phyloP scores from a whole-genome alignment of 441 rosid species.

The Manihot esculenta region DNA sequence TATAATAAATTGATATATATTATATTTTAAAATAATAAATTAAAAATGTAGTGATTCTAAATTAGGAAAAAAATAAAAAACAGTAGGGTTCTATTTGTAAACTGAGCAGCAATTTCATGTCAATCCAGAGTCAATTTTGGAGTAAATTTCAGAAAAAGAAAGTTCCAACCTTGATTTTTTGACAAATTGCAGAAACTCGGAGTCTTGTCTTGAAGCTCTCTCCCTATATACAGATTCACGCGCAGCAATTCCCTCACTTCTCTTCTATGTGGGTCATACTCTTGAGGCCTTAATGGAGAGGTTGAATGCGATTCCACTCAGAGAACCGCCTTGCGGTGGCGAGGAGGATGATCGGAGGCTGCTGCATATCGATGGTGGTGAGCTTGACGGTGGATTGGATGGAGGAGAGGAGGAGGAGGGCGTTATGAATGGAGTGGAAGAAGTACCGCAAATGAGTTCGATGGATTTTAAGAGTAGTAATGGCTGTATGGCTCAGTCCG shows the following conservation, averaged over 20 bases:
- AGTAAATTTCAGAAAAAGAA: not conserved
- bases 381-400: slow-evolving; percentile 17
- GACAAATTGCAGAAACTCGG: not conserved
- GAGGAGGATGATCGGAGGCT: slow-evolving; percentile 10
- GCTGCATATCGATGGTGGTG: slow-evolving; percentile 10
- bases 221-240: not conserved
- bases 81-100: slow-evolving; percentile 7
- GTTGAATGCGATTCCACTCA: slow-evolving; percentile 21
- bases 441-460: slow-evolving; percentile 9
- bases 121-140: not conserved
- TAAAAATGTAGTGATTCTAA: too few species aligned
- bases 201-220: not conserved
- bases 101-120: not conserved
- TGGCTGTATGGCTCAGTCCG: slow-evolving; percentile 15
- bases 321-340: not conserved
- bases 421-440: slow-evolving; percentile 8
- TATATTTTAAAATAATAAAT: too few species aligned
- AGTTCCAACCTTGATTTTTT: not conserved
- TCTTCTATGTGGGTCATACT: slow-evolving; percentile 18
- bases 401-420: slow-evolving; percentile 8
- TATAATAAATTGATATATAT: too few species aligned
- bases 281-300: slow-evolving; percentile 25
- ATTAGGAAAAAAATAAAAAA: too few species aligned
- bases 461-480: slow-evolving; percentile 1
- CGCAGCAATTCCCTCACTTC: not conserved